These are phyloP conservation scores for Leishmania turanica DNA, from an alignment of 208 protist species.

Conservation along the genomic window DNA sequence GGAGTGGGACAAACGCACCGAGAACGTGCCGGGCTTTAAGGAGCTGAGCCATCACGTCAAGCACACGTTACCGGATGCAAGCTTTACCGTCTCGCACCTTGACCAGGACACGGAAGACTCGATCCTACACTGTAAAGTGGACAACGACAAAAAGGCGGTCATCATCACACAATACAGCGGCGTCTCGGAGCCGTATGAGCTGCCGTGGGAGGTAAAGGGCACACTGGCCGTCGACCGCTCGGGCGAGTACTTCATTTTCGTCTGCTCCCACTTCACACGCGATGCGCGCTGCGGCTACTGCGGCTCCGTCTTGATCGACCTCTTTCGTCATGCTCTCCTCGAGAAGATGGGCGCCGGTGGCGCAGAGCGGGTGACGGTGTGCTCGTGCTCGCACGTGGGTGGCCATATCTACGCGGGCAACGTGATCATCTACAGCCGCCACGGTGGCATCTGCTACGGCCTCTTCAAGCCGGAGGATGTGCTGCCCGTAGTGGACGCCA, in stretches of 20 bases:
- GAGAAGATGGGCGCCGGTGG: constrained; percentile 37
- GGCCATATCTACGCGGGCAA: constrained; percentile 93
- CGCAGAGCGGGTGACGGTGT: constrained; percentile 54
- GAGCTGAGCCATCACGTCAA: constrained; percentile 40
- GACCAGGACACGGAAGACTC: constrained; percentile 51
- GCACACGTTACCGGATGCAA: constrained; percentile 38
- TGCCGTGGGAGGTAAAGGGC: constrained; percentile 79
- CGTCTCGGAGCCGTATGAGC: constrained; percentile 38
- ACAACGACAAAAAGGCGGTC: constrained; percentile 41
- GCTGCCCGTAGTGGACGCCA: constrained; percentile 50
- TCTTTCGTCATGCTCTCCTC: constrained; percentile 65
- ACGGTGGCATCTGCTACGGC: constrained; percentile 87
- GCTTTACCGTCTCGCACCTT: constrained; percentile 46
- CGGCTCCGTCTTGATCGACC: constrained; percentile 82
- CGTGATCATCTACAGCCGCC: constrained; percentile 85
- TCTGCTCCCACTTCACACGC: constrained; percentile 81
- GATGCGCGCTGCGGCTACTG: constrained; percentile 91
- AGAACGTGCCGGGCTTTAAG: constrained; percentile 70
- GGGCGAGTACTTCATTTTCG: constrained; percentile 84
- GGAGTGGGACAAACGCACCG: constrained; percentile 64
- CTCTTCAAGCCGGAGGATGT: constrained; percentile 86
- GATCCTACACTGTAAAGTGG: constrained; percentile 63
- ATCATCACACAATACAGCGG: constrained; percentile 63
- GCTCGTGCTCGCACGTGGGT: constrained; percentile 84
- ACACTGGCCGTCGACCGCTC: constrained; percentile 72